Evolutionary conservation across 176 grass and related monocot genomes (phyloP), one percentile per base, ranked within the genome.

Genomic region (Thinopyrum elongatum): DNA sequence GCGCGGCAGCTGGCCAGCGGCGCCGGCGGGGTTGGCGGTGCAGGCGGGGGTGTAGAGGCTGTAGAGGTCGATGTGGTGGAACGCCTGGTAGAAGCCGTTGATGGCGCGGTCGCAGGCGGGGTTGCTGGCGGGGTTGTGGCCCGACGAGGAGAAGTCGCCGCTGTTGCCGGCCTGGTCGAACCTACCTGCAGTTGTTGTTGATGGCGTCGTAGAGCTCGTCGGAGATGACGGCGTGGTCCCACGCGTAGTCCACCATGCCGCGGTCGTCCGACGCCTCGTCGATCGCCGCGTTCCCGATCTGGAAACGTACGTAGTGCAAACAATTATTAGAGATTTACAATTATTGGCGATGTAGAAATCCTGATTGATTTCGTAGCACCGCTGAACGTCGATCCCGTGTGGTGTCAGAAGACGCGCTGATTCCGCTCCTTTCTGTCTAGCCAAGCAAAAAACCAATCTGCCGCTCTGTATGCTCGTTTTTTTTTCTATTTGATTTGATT

Each of bases 221-320:
- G 3, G 96, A 95, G 60, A 98, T 92, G 31, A 98, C 84, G 21
- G 93, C 96, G 79, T 98, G 96, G 79, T 95, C 76, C 91, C 93
- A 98, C 2, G 96, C 96, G 31, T 98, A 98, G 5, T 98, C 92
- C 8, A 80, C 88, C 65, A 98, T 85, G 14, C 96, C 96, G 7
- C 47, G 86, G 80, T 93, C 63, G 77, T 98, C 96, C 1, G 93
- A 89, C 0, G 86, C 83, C 14, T 88, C 35, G 51, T 98, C 96
- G 27, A 98, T 84, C 51, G 79, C 86, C 3, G 93, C 93, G 83
- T 98, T 98, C 4, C 96, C 96, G 82, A 98, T 94, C 91, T 95
- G 87, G 42, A n/a, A n/a, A n/a, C n/a, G n/a, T n/a, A n/a, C n/a
- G n/a, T n/a, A n/a, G n/a, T n/a, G n/a, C n/a, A n/a, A n/a, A n/a